Base-by-base conservation (phyloP, 495 filamentous ascomycete species). In the Ramalina intermedia region DNA sequence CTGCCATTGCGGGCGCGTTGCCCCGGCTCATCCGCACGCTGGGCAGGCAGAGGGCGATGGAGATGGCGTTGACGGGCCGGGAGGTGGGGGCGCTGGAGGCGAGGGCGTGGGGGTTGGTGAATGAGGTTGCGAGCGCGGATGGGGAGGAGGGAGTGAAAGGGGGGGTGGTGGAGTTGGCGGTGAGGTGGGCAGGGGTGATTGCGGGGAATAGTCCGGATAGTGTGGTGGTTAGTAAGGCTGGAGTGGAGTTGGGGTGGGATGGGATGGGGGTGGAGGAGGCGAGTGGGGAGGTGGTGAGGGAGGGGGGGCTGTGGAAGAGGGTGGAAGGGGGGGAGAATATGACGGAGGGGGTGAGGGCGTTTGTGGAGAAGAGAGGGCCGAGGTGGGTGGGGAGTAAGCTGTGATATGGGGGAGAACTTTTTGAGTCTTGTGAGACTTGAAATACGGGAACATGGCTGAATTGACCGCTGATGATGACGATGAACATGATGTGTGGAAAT, bases 291-390 rank as follows among this genome's bases (percentile, higher is more conserved):
- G 53, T 85, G 54, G 66, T 71, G 37, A 33, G 11, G 27, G 23
- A 20, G 12, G 68, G 72, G 52, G 72, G 73, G 2, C 70, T 75
- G 74, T 88, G 75, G 58, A 61, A 54, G 45, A 62, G 63, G 51
- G 67, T 94, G 46, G 68, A 80, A 38, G 66, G 55, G 16, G 85
- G 83, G 14, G 74, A 80, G 58, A 91, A 91, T 67, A 81, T 85
- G 61, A 71, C 65, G 53, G 87, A 93, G 66, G 87, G 85, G 0
- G 70, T 91, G 37, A 70, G 59, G 64, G 82, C 81, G 49, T 93
- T 93, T 74, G 76, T 83, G 50, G 85, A 88, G 74, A 87, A 78
- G 65, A 69, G 85, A 64, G 69, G 74, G 61, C 76, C 83, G 20
- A 70, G 64, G 44, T 90, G 87, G 85, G 71, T 71, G 58, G 69